Evolutionary conservation across 2,329 filamentous ascomycete species (phyloP).

Genomic region (Sphaceloma murrayae): DNA sequence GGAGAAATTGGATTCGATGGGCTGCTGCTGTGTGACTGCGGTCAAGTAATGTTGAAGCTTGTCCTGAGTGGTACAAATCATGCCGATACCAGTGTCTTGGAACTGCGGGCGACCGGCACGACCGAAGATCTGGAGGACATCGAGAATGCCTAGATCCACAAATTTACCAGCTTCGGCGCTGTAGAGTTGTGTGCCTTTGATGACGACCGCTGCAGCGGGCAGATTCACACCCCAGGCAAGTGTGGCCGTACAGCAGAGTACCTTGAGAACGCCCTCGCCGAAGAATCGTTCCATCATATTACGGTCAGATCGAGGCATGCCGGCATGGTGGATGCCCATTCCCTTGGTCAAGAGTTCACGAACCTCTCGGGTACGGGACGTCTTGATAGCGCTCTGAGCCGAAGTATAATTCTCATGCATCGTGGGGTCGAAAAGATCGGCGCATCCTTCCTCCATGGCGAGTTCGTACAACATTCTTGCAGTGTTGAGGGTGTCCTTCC

Average conservation of each 20-base stretch:
- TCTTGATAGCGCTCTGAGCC: slow-evolving; percentile 75
- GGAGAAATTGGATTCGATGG: slow-evolving; percentile 95
- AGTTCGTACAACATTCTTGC: slow-evolving; percentile 79
- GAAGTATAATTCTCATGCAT: slow-evolving; percentile 69
- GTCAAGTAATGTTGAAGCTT: slow-evolving; percentile 84
- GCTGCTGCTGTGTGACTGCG: slow-evolving; percentile 89
- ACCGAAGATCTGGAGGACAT: slow-evolving; percentile 96
- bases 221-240: slow-evolving; percentile 98
- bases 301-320: slow-evolving; percentile 87
- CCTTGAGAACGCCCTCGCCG: slow-evolving; percentile 82
- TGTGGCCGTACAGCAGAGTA: slow-evolving; percentile 95
- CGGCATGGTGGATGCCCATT: slow-evolving; percentile 90
- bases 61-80: slow-evolving; percentile 95
- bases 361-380: slow-evolving; percentile 74
- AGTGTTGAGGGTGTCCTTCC: slow-evolving; percentile 85
- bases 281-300: slow-evolving; percentile 96
- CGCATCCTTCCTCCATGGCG: slow-evolving; percentile 67
- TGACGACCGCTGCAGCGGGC: slow-evolving; percentile 89
- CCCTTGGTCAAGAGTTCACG: slow-evolving; percentile 84
- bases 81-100: slow-evolving; percentile 93
- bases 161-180: slow-evolving; percentile 95
- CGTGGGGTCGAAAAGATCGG: slow-evolving; percentile 74
- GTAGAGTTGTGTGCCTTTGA: slow-evolving; percentile 96
- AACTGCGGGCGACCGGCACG: slow-evolving; percentile 96
- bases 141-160: slow-evolving; percentile 87